Base-by-base conservation (phyloP, 169 alveolate genomes). In the Plasmodium vivax region DNA sequence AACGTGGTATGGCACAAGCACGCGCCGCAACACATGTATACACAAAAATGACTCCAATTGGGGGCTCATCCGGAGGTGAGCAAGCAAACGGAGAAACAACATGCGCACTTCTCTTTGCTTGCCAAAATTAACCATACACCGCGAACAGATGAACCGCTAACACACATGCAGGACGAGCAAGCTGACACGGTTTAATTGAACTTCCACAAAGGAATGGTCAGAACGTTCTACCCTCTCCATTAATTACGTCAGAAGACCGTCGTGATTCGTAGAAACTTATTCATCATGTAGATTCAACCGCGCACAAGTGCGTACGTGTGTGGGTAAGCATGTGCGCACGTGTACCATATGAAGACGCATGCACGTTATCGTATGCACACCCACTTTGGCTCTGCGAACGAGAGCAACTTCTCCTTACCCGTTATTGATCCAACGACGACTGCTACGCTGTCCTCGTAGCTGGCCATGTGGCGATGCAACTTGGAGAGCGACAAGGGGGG, bases 361-460 rank as follows among this genome's bases (percentile, higher is more conserved):
- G 14, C 2, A 58, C 8, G 9, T 41, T 36, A 36, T 1, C 41
- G 19, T 3, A 84, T 54, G 71, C 83, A 58, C 56, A 41, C 5
- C 47, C n/a, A 34, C 36, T 34, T 74, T 23, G 8, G 14, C 7
- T 6, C 19, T 34, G 8, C 72, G 36, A 43, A 43, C 0, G 23
- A 32, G 30, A 51, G 9, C 16, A 19, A 51, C 41, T 3, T 16
- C 45, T 27, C 43, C 96, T 27, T 85, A 98, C 99, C 98, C 43
- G 99, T 99, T 94, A 99, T 98, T 47, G 99, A 98, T 79, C 99
- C 99, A 75, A 98, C 99, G 72, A 99, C 98, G 32, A 98, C 99
- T 7, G 99, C 99, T 82, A 98, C 96, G 95, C 97, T 96, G 83
- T 97, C 98, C 74, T 96, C 98, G 95, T 97, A 96, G 83, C 96